A percentile compares a stretch with the other conserved stretches of the same genome.
Conservation (phyloP, 1,284 basidiomycete species). For the Ceratobasidium papillatum region DNA sequence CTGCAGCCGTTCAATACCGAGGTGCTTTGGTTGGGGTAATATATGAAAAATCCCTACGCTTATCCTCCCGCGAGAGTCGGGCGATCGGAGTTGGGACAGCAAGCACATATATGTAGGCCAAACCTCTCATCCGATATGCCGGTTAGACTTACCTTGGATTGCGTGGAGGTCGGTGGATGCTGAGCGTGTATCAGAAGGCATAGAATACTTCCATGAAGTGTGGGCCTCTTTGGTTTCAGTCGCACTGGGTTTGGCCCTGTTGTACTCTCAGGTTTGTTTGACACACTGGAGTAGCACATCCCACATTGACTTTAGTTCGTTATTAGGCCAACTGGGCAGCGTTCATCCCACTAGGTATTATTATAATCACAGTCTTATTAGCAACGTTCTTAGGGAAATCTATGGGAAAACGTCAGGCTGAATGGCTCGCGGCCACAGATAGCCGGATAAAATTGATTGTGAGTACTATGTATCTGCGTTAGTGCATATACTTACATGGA, state of each 20-base stretch:
- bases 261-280: too few species aligned
- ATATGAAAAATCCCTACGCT: constrained; percentile 41
- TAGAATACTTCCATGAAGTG: constrained; percentile 47
- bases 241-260: constrained; percentile 46
- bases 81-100: constrained; percentile 40
- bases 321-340: constrained; percentile 43
- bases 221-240: constrained; percentile 48
- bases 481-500: constrained; percentile 32
- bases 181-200: constrained; percentile 48
- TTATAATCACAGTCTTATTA: not conserved
- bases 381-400: constrained; percentile 14
- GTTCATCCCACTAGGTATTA: constrained; percentile 29
- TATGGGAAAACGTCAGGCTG: constrained; percentile 45
- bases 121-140: not conserved
- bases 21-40: constrained; percentile 42
- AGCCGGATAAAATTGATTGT: constrained; percentile 48
- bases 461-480: not conserved
- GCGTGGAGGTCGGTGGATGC: constrained; percentile 49
- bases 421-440: constrained; percentile 48
- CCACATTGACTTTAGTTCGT: too few species aligned
- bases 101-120: constrained; percentile 43
- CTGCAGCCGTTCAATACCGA: constrained; percentile 40
- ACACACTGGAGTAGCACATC: too few species aligned
- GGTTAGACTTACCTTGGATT: too few species aligned
- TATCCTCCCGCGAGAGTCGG: constrained; percentile 34